Evolutionary conservation across 257 asterid genomes (phyloP).

Genomic region (Forsythia suspensa): DNA sequence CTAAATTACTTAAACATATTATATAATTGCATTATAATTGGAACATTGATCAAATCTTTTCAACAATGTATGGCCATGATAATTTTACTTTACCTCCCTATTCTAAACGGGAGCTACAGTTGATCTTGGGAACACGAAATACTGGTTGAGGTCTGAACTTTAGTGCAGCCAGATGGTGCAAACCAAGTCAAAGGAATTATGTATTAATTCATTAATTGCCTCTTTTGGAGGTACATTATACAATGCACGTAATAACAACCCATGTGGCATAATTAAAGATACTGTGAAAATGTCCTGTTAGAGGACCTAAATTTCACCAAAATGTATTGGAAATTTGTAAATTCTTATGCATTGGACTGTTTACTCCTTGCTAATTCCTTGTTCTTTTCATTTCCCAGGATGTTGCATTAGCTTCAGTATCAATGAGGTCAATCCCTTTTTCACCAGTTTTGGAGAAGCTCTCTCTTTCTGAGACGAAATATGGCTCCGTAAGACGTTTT

Average conservation of each 20-base stretch:
- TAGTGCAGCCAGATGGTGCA: not conserved
- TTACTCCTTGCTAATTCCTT: slow-evolving; percentile 16
- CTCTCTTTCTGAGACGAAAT: slow-evolving; percentile 65
- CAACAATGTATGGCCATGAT: not conserved
- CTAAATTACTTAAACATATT: not conserved
- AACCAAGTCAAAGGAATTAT: not conserved
- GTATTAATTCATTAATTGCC: not conserved
- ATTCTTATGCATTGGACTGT: not conserved
- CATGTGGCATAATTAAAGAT: not conserved
- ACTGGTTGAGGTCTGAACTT: not conserved
- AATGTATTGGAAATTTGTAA: not conserved
- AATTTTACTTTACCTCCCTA: not conserved
- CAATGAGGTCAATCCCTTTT: slow-evolving; percentile 94
- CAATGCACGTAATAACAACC: not conserved
- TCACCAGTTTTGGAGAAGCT: slow-evolving; percentile 85
- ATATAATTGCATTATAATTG: not conserved
- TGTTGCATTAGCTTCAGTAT: slow-evolving; percentile 92
- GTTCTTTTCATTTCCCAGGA: slow-evolving; percentile 51
- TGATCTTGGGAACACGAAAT: not conserved
- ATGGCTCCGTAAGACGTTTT: slow-evolving; percentile 79
- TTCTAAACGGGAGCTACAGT: not conserved
- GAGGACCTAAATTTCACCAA: not conserved
- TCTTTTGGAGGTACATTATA: not conserved
- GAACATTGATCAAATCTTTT: not conserved
- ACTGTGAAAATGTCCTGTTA: not conserved